Conservation (phyloP, 805 yeast species). For the Cyberlindnera mississippiensis region DNA sequence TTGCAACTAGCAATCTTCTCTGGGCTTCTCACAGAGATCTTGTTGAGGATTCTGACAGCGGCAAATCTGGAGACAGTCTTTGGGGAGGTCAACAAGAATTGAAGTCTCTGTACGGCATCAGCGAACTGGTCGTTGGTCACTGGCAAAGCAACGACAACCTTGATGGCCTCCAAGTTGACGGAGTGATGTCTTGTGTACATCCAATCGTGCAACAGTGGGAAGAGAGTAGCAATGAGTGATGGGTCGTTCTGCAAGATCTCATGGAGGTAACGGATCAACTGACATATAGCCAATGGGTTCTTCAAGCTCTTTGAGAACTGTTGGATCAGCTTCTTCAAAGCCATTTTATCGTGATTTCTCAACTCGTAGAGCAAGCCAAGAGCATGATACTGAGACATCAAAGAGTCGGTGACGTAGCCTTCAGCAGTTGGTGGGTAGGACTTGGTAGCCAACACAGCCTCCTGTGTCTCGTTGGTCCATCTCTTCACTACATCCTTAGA, state of each 20-base stretch:
- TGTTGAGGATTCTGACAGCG: constrained; percentile 86
- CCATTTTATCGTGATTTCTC: constrained; percentile 90
- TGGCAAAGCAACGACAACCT: constrained; percentile 38
- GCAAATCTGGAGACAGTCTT: constrained; percentile 88
- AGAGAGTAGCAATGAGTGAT: constrained; percentile 51
- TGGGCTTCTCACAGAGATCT: constrained; percentile 77
- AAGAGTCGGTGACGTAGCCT: constrained; percentile 63
- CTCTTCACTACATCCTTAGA: constrained; percentile 90
- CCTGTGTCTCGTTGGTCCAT: constrained; percentile 92
- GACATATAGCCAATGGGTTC: constrained; percentile 79
- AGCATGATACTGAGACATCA: constrained; percentile 93
- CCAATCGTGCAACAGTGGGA: constrained; percentile 65
- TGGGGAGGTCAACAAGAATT: constrained; percentile 77
- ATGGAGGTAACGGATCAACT: constrained; percentile 78
- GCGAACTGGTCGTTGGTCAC: constrained; percentile 63
- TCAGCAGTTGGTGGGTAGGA: constrained; percentile 37
- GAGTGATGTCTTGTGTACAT: constrained; percentile 78
- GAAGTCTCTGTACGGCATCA: constrained; percentile 69
- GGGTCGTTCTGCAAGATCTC: constrained; percentile 70
- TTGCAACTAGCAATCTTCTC: constrained; percentile 76
- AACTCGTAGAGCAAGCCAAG: constrained; percentile 84
- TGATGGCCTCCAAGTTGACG: constrained; percentile 90
- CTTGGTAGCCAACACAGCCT: constrained; percentile 62
- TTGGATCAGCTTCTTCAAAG: constrained; percentile 83
- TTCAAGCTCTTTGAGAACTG: constrained; percentile 65